These are phyloP conservation scores for Malassezia caprae DNA, from an alignment of 1,284 basidiomycete species.

Conservation along the genomic window DNA sequence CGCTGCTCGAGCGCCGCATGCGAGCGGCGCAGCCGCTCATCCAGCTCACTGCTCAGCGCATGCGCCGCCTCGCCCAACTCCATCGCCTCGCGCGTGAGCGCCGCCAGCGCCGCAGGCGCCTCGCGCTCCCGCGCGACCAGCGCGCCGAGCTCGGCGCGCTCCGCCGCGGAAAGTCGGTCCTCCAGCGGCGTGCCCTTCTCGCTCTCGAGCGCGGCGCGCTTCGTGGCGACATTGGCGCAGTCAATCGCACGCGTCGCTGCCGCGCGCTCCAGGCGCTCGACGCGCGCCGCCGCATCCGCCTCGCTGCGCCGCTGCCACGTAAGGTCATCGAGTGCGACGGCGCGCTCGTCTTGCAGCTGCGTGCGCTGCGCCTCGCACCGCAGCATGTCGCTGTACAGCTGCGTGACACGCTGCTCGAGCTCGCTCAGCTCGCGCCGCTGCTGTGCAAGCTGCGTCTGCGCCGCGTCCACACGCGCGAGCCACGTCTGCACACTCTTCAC, in stretches of 20 bases:
- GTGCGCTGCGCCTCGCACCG: constrained; percentile 62
- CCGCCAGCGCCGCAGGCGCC: constrained; percentile 61
- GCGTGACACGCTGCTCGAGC: constrained; percentile 80
- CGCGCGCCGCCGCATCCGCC: constrained; percentile 59
- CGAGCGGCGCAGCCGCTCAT: constrained; percentile 70
- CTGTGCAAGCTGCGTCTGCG: constrained; percentile 60
- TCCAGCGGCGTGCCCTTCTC: constrained; percentile 71
- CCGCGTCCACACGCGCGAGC: constrained; percentile 62
- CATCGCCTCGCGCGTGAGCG: constrained; percentile 52
- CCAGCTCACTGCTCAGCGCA: constrained; percentile 80
- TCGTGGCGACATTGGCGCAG: constrained; percentile 55
- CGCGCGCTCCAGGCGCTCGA: constrained; percentile 60
- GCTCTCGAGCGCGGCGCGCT: constrained; percentile 58
- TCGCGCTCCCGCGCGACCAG: constrained; percentile 69
- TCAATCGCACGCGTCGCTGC: constrained; percentile 66
- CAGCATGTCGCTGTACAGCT: constrained; percentile 64
- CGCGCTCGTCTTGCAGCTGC: constrained; percentile 62
- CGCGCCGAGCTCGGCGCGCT: constrained; percentile 60
- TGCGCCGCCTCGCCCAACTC: constrained; percentile 59
- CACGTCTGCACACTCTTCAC: constrained; percentile 70
- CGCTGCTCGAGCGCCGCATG: constrained; percentile 63
- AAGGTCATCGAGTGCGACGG: constrained; percentile 60
- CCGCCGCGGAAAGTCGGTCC: constrained; percentile 62
- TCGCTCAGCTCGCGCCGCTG: constrained; percentile 61
- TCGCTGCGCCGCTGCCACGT: constrained; percentile 60